phyloP scores from a whole-genome alignment of 2,329 filamentous ascomycete genomes.

The Diaporthe longicolla region DNA sequence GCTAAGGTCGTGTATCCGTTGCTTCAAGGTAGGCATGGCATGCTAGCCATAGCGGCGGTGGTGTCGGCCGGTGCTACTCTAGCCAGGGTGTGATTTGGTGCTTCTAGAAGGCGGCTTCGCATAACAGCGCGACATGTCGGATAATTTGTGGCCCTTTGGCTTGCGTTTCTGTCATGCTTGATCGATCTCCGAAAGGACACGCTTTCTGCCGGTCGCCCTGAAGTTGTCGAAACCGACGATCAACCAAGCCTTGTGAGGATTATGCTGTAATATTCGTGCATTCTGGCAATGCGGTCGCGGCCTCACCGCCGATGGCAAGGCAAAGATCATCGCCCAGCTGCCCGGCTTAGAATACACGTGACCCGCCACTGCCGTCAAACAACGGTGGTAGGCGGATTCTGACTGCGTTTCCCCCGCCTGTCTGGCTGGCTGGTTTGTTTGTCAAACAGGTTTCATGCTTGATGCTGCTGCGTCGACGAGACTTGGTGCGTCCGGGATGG shows the following conservation, averaged over 20 bases:
- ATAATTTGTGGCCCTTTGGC: conserved; percentile 5
- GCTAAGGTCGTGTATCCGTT: neutral
- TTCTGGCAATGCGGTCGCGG: neutral
- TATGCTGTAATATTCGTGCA: neutral
- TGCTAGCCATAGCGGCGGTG: neutral
- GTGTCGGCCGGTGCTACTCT: conserved; percentile 6
- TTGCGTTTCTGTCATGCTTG: neutral
- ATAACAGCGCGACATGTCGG: conserved; percentile 18
- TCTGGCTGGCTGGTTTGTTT: neutral
- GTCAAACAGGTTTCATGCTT: conserved; percentile 14
- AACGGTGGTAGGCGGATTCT: neutral
- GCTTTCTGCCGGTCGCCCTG: neutral
- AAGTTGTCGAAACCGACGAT: conserved; percentile 12
- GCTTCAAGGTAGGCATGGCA: neutral
- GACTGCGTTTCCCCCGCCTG: neutral
- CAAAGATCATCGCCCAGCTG: neutral
- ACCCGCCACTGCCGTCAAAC: conserved; percentile 5
- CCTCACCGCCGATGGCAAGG: conserved; percentile 14
- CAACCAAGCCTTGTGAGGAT: conserved; percentile 19
- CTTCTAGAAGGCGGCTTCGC: conserved; percentile 37
- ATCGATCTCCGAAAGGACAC: neutral
- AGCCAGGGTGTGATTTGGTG: conserved; percentile 10
- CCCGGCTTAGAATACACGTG: neutral
- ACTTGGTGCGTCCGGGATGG: conserved; percentile 26
- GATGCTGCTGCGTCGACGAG: neutral